phyloP scores from a whole-genome alignment of 2,329 filamentous ascomycete species.

The Periconia macrospinosa region DNA sequence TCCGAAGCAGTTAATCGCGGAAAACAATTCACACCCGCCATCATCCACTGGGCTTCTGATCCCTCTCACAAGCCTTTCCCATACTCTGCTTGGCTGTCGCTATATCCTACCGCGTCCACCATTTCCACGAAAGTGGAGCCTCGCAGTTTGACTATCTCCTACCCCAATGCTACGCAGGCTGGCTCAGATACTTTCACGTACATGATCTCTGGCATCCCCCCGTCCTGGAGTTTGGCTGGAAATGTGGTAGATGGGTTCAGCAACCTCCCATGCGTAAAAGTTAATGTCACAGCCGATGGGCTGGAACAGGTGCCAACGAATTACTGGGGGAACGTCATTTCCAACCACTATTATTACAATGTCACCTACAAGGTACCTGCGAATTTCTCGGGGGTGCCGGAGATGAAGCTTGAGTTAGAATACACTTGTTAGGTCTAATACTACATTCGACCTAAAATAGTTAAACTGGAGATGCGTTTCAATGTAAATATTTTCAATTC shows the following conservation, averaged over 20 bases:
- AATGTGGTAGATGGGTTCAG: neutral
- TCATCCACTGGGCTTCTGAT: constrained; percentile 52
- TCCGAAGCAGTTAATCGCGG: constrained; percentile 17
- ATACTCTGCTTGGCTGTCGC: neutral
- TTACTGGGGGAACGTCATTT: neutral
- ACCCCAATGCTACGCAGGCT: constrained; percentile 21
- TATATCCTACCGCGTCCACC: constrained; percentile 43
- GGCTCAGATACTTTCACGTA: constrained; percentile 21
- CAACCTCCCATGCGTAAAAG: neutral
- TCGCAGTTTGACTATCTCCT: constrained; percentile 18
- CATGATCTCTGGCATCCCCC: neutral
- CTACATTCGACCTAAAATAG: too few relatives aligned
- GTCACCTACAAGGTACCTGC: neutral
- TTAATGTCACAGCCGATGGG: neutral
- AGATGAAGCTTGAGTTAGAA: neutral
- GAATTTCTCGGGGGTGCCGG: neutral
- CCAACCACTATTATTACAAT: neutral
- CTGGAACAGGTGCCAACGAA: neutral
- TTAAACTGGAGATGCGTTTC: too few relatives aligned
- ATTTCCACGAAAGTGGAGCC: constrained; percentile 44
- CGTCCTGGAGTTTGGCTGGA: neutral
- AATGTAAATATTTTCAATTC: too few relatives aligned
- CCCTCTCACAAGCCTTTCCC: constrained; percentile 36
- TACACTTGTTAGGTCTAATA: neutral
- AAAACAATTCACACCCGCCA: constrained; percentile 44